These are phyloP conservation scores for Boeremia lycopersici DNA, from an alignment of 2,329 filamentous ascomycete species.

Conservation along the genomic window DNA sequence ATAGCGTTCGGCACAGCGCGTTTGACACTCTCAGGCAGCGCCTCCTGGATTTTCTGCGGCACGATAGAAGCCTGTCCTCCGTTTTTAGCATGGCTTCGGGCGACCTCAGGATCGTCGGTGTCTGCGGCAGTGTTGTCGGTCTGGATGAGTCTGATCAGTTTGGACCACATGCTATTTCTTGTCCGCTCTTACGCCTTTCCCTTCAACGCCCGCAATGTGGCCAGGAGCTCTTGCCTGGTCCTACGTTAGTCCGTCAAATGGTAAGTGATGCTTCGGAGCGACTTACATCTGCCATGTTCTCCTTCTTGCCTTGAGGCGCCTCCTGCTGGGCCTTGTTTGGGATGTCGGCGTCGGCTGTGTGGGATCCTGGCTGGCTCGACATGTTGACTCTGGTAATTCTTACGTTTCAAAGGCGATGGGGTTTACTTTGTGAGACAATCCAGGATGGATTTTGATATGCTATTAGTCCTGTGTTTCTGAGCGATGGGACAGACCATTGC, in stretches of 20 bases:
- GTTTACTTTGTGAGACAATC: background rate
- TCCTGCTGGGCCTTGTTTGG: conserved; percentile 49
- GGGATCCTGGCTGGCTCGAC: conserved; percentile 45
- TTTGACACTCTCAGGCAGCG: conserved; percentile 52
- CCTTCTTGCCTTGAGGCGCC: conserved; percentile 46
- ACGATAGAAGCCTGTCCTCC: conserved; percentile 48
- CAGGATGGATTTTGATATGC: no score
- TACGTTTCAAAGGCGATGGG: background rate
- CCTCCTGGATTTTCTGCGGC: conserved; percentile 52
- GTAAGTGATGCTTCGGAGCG: background rate
- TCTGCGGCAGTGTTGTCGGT: conserved; percentile 43
- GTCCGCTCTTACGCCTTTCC: conserved; percentile 2
- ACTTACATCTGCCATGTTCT: conserved; percentile 30
- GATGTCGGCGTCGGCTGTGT: conserved; percentile 50
- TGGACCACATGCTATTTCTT: background rate
- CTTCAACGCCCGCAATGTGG: conserved; percentile 5
- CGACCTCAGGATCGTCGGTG: conserved; percentile 36
- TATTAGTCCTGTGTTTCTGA: no score
- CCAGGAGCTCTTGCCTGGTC: conserved; percentile 1
- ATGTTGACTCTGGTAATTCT: background rate
- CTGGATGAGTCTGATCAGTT: conserved; percentile 17
- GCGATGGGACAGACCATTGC: background rate
- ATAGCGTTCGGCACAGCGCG: conserved; percentile 51
- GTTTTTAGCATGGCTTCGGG: conserved; percentile 48
- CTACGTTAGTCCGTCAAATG: background rate